Evolutionary conservation across 2,329 filamentous ascomycete species (phyloP).

Genomic region (Venturia aucupariae): DNA sequence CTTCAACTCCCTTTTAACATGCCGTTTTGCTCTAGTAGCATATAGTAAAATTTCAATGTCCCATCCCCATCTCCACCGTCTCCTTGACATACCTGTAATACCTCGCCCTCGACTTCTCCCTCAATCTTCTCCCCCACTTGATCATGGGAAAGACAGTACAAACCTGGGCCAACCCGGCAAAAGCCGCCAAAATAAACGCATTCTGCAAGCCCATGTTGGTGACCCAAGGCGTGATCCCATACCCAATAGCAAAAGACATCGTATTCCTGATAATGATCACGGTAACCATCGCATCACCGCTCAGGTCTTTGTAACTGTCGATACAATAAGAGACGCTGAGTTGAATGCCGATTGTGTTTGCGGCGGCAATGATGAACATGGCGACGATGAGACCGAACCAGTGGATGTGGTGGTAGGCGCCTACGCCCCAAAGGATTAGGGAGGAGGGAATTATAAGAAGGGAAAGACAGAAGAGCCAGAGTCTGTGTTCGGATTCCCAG

Average conservation of each 20-base stretch:
- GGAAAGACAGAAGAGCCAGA: slow-evolving; percentile 32
- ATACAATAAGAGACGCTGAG: slow-evolving; percentile 39
- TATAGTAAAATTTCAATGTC: not conserved
- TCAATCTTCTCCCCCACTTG: slow-evolving; percentile 39
- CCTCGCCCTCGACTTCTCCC: slow-evolving; percentile 29
- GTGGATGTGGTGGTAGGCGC: slow-evolving; percentile 1
- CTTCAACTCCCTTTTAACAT: too few relatives aligned
- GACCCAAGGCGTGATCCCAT: slow-evolving; percentile 41
- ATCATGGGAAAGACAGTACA: slow-evolving; percentile 36
- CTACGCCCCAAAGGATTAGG: slow-evolving; percentile 24
- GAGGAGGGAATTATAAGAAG: slow-evolving; percentile 36
- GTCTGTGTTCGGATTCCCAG: slow-evolving; percentile 31
- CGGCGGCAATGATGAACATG: slow-evolving; percentile 27
- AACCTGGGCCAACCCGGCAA: slow-evolving; percentile 34
- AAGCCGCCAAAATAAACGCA: slow-evolving; percentile 35
- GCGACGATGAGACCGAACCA: slow-evolving; percentile 4
- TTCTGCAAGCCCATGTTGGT: slow-evolving; percentile 34
- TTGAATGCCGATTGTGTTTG: slow-evolving; percentile 36
- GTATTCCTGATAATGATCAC: slow-evolving; percentile 43
- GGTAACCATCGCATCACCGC: slow-evolving; percentile 41
- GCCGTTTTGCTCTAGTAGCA: not conserved
- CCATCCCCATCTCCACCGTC: slow-evolving; percentile 20
- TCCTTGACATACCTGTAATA: slow-evolving; percentile 32
- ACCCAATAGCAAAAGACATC: slow-evolving; percentile 42
- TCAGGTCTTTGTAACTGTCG: slow-evolving; percentile 40